These are phyloP conservation scores for Forsythia suspensa DNA, from an alignment of 257 asterid genomes.

Conservation along the genomic window DNA sequence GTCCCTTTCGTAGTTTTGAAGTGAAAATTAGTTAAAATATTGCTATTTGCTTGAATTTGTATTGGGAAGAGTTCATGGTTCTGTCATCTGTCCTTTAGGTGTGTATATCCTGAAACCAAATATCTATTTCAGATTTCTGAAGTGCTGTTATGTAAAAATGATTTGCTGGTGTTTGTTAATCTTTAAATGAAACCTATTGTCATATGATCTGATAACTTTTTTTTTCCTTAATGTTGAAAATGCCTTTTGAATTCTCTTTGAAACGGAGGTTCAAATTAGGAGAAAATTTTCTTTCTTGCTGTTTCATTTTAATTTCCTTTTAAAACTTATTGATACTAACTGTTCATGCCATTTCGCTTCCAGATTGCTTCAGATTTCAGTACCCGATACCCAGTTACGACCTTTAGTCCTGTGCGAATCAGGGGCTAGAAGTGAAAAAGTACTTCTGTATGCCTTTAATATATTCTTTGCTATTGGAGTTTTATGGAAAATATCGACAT, in stretches of 20 bases:
- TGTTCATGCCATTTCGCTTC: constrained; percentile 5
- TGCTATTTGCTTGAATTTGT: too few relatives aligned
- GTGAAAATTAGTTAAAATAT: too few relatives aligned
- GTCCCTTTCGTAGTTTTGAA: background rate
- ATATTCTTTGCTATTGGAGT: constrained; percentile 32
- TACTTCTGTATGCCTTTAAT: constrained; percentile 25
- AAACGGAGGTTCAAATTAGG: background rate
- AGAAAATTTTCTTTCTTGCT: background rate
- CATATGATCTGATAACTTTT: constrained; percentile 14
- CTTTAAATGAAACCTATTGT: constrained; percentile 1
- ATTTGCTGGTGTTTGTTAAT: background rate
- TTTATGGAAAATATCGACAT: constrained; percentile 38
- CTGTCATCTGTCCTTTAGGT: too few relatives aligned
- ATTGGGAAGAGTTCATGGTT: too few relatives aligned
- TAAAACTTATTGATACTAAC: background rate
- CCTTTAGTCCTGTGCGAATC: background rate
- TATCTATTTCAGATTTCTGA: too few relatives aligned
- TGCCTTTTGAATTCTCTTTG: background rate
- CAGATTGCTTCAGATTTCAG: constrained; percentile 20
- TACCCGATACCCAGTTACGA: background rate
- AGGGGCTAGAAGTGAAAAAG: background rate
- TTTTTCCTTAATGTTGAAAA: background rate
- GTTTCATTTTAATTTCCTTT: background rate
- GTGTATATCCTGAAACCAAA: too few relatives aligned
- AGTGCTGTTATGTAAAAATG: background rate